A percentile compares a stretch with the other conserved stretches of the same genome.
These are phyloP conservation scores for Xylaria flabelliformis DNA, from an alignment of 495 filamentous ascomycete species.

Conservation along the genomic window DNA sequence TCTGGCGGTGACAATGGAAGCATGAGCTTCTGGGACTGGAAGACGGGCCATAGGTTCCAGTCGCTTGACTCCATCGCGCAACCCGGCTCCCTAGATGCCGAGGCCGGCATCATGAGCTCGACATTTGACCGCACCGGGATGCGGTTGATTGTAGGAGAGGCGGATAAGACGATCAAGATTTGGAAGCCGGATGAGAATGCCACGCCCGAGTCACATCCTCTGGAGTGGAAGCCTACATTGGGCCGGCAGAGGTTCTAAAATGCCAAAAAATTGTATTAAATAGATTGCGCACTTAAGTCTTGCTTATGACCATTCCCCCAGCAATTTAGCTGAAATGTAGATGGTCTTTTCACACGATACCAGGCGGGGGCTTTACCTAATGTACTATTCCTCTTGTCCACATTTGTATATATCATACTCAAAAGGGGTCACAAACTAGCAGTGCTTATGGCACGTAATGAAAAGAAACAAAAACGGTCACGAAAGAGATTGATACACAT, in stretches of 20 bases:
- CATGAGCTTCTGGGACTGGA: constrained; percentile 99
- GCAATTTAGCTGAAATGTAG: neutral
- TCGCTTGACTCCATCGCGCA: constrained; percentile 87
- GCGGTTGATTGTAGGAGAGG: constrained; percentile 90
- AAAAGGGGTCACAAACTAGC: neutral
- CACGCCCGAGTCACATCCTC: constrained; percentile 87
- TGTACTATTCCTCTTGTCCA: neutral
- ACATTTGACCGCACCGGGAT: constrained; percentile 90
- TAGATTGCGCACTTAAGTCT: neutral
- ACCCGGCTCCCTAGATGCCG: constrained; percentile 91
- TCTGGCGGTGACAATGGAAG: constrained; percentile 96
- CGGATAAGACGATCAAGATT: constrained; percentile 98
- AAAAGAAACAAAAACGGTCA: neutral
- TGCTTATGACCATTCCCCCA: neutral
- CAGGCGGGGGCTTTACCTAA: neutral
- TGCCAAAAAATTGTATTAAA: neutral
- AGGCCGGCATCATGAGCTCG: constrained; percentile 90
- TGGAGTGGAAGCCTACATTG: constrained; percentile 91
- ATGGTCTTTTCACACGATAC: neutral
- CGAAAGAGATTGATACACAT: neutral
- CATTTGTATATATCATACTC: constrained; percentile 11
- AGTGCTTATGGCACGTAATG: neutral
- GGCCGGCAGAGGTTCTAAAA: constrained; percentile 54
- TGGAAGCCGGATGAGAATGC: constrained; percentile 93
- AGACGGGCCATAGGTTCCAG: constrained; percentile 92